A percentile compares a stretch with the other conserved stretches of the same genome.
phyloP scores from a whole-genome alignment of 176 grass and related monocot species.

The Rhynchospora tenuis region DNA sequence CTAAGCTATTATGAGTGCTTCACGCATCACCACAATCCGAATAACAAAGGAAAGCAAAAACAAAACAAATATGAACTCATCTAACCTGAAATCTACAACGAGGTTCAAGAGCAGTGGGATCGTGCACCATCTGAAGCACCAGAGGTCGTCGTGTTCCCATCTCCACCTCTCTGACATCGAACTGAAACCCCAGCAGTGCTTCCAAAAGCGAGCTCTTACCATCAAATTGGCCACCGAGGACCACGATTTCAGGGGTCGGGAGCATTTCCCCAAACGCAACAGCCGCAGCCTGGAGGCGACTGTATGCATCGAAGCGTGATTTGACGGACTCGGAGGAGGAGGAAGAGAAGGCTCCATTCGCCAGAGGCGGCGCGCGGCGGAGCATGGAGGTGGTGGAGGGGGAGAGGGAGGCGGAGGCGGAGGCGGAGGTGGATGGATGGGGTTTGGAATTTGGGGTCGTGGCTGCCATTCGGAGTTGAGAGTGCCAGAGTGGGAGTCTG shows the following conservation, averaged over 20 bases:
- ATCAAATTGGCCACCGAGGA: conserved; percentile 74
- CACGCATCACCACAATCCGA: too few relatives aligned
- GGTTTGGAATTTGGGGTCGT: conserved; percentile 41
- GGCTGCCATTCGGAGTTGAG: conserved; percentile 39
- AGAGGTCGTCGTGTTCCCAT: conserved; percentile 95
- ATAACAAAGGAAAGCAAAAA: too few relatives aligned
- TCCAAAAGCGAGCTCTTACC: conserved; percentile 96
- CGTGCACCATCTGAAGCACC: conserved; percentile 96
- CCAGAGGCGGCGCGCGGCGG: conserved; percentile 3
- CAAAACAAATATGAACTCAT: not conserved
- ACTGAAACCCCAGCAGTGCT: conserved; percentile 86
- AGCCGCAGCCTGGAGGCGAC: conserved; percentile 82
- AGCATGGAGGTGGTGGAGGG: too few relatives aligned
- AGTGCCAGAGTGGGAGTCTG: not conserved
- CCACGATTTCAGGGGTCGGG: conserved; percentile 94
- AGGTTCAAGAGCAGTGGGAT: conserved; percentile 81
- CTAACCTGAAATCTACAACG: conserved; percentile 87
- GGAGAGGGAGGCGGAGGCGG: too few relatives aligned
- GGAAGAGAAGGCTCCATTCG: conserved; percentile 9
- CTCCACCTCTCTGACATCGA: conserved; percentile 97
- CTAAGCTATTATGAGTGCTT: too few relatives aligned
- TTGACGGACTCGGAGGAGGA: conserved; percentile 60
- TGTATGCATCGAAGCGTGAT: conserved; percentile 93
- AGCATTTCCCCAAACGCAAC: conserved; percentile 92
- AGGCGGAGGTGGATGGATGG: conserved; percentile 25